phyloP scores from a whole-genome alignment of 371 early-diverging fungal genomes.

The Syncephalastrum sp. region DNA sequence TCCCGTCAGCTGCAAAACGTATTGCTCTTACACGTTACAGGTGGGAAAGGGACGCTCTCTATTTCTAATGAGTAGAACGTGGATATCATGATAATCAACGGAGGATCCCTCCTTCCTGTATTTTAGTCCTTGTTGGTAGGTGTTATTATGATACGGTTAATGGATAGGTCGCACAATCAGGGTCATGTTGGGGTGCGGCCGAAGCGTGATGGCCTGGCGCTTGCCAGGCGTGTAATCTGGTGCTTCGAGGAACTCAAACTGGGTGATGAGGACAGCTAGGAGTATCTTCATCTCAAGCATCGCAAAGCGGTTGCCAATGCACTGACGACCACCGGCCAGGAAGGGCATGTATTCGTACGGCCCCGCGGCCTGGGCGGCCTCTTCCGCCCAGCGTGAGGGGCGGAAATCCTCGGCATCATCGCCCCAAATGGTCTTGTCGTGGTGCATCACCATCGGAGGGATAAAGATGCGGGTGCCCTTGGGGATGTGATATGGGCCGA shows the following conservation, averaged over 20 bases:
- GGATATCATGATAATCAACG: too few species aligned
- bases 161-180: constrained; percentile 12
- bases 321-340: constrained; percentile 52
- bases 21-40: too few species aligned
- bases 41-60: neutral
- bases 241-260: constrained; percentile 36
- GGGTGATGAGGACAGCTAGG: constrained; percentile 28
- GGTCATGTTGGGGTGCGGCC: constrained; percentile 37
- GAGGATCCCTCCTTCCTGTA: too few species aligned
- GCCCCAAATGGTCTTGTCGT: constrained; percentile 59
- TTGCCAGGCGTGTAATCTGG: constrained; percentile 29
- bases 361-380: constrained; percentile 24
- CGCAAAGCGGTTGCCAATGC: constrained; percentile 45
- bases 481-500: constrained; percentile 45
- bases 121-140: neutral
- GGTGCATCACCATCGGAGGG: constrained; percentile 43
- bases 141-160: too few species aligned
- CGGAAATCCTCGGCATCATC: constrained; percentile 61
- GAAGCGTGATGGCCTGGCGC: constrained; percentile 33
- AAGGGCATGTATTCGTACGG: constrained; percentile 62
- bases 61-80: neutral
- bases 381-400: constrained; percentile 60
- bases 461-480: constrained; percentile 52
- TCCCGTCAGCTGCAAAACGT: too few species aligned
- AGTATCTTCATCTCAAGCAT: constrained; percentile 41